Evolutionary conservation across 306 rosid species (phyloP), one percentile per base, ranked within the genome.

Genomic region (Prunus armeniaca): DNA sequence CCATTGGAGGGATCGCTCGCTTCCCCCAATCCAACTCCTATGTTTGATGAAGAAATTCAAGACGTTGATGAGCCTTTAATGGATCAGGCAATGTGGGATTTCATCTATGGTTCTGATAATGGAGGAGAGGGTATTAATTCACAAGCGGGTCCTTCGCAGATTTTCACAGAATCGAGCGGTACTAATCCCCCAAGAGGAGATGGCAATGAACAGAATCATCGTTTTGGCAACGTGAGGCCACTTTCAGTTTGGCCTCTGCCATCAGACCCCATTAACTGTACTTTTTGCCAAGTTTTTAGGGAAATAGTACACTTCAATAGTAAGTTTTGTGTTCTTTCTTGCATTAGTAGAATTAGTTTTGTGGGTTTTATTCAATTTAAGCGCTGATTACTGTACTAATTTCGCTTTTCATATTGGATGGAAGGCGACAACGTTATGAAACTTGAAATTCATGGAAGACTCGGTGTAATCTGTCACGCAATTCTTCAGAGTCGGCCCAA

Each of bases 391-490:
- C 2, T 12, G 69, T 34, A 49, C 3, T 65, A 52, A 30, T 14
- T 41, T 28, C 6, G 30, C 14, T 18, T 19, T 64, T 73, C 50
- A 5, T 54, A 13, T 14, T 65, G 3, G 45, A 8, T 67, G 3
- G 72, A 67, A 93, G 98, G 88, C 46, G 4, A 32, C 9, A 27
- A 13, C 45, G 54, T 85, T 6, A 80, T 73, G 30, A 93, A 86
- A 82, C 87, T 93, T 22, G 92, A 86, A 83, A 86, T 93, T 66
- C 97, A 93, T 73, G 97, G 98, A 83, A 81, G 83, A 61, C 61
- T 87, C 0, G 98, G 93, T 27, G 3, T 80, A 25, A 74, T 91
- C 71, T 63, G 82, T 50, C 99, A 95, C 81, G 99, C 88, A 22
- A 65, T 95, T 80, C 75, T 81, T 3, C 76, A 85, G 27, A 67